These are phyloP conservation scores for Fennellomyces sp. DNA, from an alignment of 371 early-diverging fungal genomes.

Conservation along the genomic window DNA sequence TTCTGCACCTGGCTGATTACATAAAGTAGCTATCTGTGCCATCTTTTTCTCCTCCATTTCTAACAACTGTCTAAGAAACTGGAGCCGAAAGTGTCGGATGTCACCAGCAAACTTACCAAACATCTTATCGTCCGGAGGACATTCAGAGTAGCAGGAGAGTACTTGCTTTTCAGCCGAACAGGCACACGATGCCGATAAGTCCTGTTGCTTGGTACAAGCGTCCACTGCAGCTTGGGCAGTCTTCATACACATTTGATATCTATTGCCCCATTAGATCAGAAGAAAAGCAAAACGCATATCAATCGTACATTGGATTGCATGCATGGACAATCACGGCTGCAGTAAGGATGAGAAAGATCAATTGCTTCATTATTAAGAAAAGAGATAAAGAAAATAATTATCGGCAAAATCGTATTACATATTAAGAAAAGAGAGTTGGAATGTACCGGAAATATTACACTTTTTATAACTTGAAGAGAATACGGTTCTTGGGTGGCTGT, in stretches of 20 bases:
- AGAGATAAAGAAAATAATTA: neutral
- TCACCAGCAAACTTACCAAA: neutral
- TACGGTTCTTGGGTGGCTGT: constrained; percentile 26
- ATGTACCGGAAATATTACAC: neutral
- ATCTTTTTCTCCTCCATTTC: neutral
- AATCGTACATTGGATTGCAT: constrained; percentile 13
- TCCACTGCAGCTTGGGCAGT: constrained; percentile 17
- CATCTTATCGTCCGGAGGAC: neutral
- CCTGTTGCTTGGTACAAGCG: neutral
- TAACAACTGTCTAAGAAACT: neutral
- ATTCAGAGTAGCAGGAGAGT: constrained; percentile 22
- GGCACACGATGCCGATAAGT: constrained; percentile 2
- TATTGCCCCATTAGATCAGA: no score
- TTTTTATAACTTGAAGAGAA: constrained; percentile 32
- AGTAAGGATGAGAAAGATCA: neutral
- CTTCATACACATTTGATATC: constrained; percentile 16
- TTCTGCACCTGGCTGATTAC: neutral
- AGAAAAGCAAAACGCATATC: neutral
- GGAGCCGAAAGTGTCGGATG: neutral
- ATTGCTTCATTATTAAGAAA: neutral
- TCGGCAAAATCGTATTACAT: neutral
- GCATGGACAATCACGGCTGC: neutral
- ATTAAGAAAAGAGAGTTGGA: neutral
- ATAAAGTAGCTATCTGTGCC: neutral
- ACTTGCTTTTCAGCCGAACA: constrained; percentile 24